Base-by-base conservation (phyloP, 2,329 filamentous ascomycete genomes). In the Dactylellina sp. region DNA sequence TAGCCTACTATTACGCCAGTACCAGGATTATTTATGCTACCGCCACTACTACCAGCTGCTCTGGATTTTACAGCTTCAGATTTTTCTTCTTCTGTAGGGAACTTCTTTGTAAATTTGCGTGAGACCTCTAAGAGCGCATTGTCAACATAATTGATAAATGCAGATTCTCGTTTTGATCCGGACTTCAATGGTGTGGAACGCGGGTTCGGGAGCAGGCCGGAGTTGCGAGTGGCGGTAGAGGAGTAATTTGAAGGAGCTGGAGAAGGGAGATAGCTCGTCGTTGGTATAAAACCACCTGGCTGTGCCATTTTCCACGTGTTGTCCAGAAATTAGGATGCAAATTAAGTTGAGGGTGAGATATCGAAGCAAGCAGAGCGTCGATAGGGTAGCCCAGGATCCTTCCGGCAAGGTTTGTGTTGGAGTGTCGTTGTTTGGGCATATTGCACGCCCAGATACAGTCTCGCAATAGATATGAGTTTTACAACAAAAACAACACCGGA, bases 61-160 rank as follows among this genome's bases (percentile, higher is more conserved):
- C 55, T 71, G 7, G 22, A 24, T 7, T 14, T 63, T 9, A 47
- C 42, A 16, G 35, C 49, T 9, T 56, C 56, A 0, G 57, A 64
- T 46, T 68, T 75, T 46, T 75, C 71, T 47, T 75, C 71, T 12
- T 70, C 63, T 6, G 49, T 59, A 12, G 64, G 71, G 28, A 75
- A 75, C 20, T 70, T 68, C 40, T 75, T 75, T 22, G 71, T 75
- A 35, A 68, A 75, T 44, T 75, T 75, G 32, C 71, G 71, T n/a
- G 71, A 70, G 39, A 75, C 64, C 37, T 75, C 63, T 35, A 75
- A 40, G 7, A 75, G 46, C 9, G 71, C 71, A 20, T 28, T 46
- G 35, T 75, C 71, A 25, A 75, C 56, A 24, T 75, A 75, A 59
- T 75, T 75, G 25, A 63, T 70, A 5, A 75, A 57, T n/a, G 37